Conservation (phyloP, 1,139 yeast genomes). For the Pneumocystis jirovecii region DNA sequence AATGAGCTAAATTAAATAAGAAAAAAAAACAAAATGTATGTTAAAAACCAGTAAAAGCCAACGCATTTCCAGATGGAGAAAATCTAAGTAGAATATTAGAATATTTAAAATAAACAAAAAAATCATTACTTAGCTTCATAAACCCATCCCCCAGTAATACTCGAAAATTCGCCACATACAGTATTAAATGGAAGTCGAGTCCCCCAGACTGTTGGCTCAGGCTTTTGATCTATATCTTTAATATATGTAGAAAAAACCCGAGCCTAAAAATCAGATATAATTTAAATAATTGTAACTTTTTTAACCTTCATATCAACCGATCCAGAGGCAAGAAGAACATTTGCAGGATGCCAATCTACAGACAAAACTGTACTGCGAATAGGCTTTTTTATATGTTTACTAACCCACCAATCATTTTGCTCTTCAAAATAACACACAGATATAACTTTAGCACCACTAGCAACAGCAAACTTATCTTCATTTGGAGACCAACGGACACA, state of each 20-base stretch:
- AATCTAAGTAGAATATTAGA: constrained; percentile 39
- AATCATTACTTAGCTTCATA: constrained; percentile 35
- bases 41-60: constrained; percentile 45
- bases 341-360: constrained; percentile 90
- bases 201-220: constrained; percentile 79
- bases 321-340: constrained; percentile 75
- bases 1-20: constrained; percentile 18
- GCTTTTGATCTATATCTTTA: constrained; percentile 78
- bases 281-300: not conserved
- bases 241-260: constrained; percentile 87
- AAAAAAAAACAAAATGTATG: not conserved
- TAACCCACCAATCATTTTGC: constrained; percentile 99
- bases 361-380: constrained; percentile 73
- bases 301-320: constrained; percentile 72
- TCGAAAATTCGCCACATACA: constrained; percentile 68
- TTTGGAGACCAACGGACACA: constrained; percentile 87
- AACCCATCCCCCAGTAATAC: constrained; percentile 75
- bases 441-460: constrained; percentile 84
- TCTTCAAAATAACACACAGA: constrained; percentile 93
- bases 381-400: constrained; percentile 89
- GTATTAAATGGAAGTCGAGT: constrained; percentile 91
- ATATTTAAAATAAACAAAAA: not conserved
- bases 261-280: constrained; percentile 24
- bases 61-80: constrained; percentile 60
- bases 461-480: constrained; percentile 90